Conservation (phyloP, 1,139 yeast species). For the Diutina sp. region DNA sequence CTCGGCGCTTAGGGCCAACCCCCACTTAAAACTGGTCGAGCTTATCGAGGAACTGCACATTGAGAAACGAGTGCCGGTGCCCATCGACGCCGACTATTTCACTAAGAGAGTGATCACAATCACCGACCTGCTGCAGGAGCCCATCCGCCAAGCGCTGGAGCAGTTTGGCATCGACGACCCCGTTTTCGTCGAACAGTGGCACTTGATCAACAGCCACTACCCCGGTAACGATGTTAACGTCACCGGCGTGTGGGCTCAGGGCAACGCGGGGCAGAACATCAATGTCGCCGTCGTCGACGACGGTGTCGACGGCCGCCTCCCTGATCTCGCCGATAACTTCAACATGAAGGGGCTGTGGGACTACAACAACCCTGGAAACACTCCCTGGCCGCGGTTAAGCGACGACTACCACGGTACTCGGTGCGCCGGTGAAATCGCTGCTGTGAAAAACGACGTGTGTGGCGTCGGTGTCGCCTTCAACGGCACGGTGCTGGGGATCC, state of each 20-base stretch:
- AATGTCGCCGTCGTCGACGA: slow-evolving; percentile 90
- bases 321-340: slow-evolving; percentile 62
- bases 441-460: slow-evolving; percentile 76
- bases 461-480: slow-evolving; percentile 92
- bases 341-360: slow-evolving; percentile 80
- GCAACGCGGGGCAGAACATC: slow-evolving; percentile 70
- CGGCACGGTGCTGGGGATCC: slow-evolving; percentile 78
- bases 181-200: slow-evolving; percentile 78
- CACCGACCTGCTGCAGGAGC: slow-evolving; percentile 35
- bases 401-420: slow-evolving; percentile 96
- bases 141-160: slow-evolving; percentile 31
- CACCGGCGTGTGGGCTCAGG: slow-evolving; percentile 72
- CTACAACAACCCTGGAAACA: slow-evolving; percentile 60
- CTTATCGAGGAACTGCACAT: slow-evolving; percentile 35
- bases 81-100: slow-evolving; percentile 8
- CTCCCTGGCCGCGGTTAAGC: slow-evolving; percentile 69
- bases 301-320: slow-evolving; percentile 74
- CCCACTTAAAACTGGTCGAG: slow-evolving; percentile 31
- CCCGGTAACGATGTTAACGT: slow-evolving; percentile 86
- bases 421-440: slow-evolving; percentile 97
- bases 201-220: slow-evolving; percentile 53
- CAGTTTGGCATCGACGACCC: slow-evolving; percentile 69
- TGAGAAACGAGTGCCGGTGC: slow-evolving; percentile 32
- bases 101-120: slow-evolving; percentile 6
- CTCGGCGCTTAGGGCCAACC: slow-evolving; percentile 14